Conservation (phyloP, 2,329 filamentous ascomycete species). For the Xylariaceae sp. region DNA sequence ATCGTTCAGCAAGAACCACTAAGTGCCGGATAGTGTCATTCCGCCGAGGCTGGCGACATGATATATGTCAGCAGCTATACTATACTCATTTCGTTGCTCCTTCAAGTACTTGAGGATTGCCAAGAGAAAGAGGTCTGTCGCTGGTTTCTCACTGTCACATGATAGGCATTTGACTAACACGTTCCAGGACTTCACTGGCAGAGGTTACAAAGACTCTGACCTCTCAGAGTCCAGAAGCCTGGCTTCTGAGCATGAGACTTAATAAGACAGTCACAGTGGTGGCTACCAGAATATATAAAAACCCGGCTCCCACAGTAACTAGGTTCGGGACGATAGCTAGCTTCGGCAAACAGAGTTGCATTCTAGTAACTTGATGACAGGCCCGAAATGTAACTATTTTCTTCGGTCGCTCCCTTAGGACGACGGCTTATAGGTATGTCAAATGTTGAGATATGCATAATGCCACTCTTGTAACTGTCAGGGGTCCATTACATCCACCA, state of each 20-base stretch:
- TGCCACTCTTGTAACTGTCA: background rate
- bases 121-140: constrained; percentile 1
- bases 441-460: background rate
- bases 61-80: background rate
- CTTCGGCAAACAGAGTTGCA: constrained; percentile 3
- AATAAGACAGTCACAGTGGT: constrained; percentile 3
- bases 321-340: constrained; percentile 13
- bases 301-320: constrained; percentile 12
- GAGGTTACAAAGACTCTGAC: background rate
- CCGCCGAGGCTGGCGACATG: background rate
- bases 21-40: background rate
- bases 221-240: background rate
- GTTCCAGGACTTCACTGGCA: background rate
- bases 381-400: constrained; percentile 13
- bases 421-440: constrained; percentile 9
- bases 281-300: constrained; percentile 10
- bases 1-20: background rate
- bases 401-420: constrained; percentile 7
- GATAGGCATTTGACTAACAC: constrained; percentile 4
- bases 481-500: constrained; percentile 9
- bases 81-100: constrained; percentile 7
- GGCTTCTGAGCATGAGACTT: background rate
- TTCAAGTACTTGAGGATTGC: background rate
- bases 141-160: constrained; percentile 6
- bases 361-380: constrained; percentile 10